Evolutionary conservation across 1,139 yeast genomes (phyloP), one percentile per base, ranked within the genome.

Genomic region (Diutina catenulata): DNA sequence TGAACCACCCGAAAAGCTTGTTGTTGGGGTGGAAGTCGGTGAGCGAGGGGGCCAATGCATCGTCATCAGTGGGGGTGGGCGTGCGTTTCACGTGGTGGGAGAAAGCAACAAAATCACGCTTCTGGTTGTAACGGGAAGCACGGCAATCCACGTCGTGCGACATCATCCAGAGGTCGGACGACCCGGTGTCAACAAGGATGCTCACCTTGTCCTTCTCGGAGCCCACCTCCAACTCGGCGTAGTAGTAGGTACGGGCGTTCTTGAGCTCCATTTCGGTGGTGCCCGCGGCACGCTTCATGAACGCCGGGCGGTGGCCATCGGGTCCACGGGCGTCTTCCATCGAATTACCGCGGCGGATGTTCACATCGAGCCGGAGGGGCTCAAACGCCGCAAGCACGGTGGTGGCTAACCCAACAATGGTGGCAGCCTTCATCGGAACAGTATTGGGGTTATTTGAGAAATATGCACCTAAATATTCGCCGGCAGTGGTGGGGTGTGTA

Each of bases 91-190:
- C n/a, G n/a, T 11, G 11, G 10, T 29, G 15, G 15, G 19, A 13
- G 19, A 29, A 29, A 19, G 33, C 21, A 13, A 19, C 33, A 19
- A 29, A 29, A 18, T 16, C 13, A 16, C 22, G 22, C 10, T 29
- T 21, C 25, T 31, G 20, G n/a, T n/a, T 9, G 21, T 21, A 11
- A 13, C 15, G 21, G n/a, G 35, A 21, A 13, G 35, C 35, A 8
- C 20, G 25, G 22, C 35, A 31, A 6, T 21, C 9, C 5, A 31
- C 35, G 14, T 31, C 25, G n/a, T 20, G 24, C 6, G 35, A 31
- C 14, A 15, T n/a, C 19, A 77, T 70, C 86, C 86, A 79, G 45
- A 78, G 57, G 52, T 79, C 87, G 6, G 81, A 65, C 3, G 83
- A 76, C 0, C 86, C 86, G 4, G 86, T 76, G 50, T 79, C 87